Conservation (phyloP, 768 basidiomycete species). For the Mrakia frigida region DNA sequence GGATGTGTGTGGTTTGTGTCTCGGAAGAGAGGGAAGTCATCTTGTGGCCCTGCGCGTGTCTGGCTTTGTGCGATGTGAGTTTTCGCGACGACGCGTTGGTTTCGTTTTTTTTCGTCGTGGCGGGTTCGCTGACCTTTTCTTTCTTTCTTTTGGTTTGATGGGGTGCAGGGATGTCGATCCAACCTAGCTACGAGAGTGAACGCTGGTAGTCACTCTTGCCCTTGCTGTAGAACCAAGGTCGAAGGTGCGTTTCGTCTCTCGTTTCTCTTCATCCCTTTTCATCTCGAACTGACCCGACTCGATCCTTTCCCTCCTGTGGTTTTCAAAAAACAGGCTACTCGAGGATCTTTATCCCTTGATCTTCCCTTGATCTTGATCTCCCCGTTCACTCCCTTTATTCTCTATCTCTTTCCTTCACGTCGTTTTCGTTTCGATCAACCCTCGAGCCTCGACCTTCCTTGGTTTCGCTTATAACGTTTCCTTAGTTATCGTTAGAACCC, state of each 20-base stretch:
- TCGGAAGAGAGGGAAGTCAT: conserved; percentile 18
- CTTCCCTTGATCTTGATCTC: neutral
- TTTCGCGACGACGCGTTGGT: neutral
- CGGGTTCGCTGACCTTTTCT: neutral
- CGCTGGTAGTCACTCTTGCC: conserved; percentile 7
- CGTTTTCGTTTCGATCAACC: neutral
- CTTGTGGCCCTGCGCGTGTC: conserved; percentile 10
- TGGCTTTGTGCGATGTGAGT: conserved; percentile 20
- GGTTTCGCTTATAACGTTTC: no score
- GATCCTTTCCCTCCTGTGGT: neutral
- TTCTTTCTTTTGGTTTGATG: no score
- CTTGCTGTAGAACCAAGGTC: conserved; percentile 13
- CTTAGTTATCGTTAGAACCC: no score
- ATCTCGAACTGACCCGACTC: no score
- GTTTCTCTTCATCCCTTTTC: no score
- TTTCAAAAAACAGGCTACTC: conserved; percentile 1
- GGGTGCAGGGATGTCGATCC: neutral
- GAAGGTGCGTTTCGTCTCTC: neutral
- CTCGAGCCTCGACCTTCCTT: neutral
- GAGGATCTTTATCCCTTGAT: conserved; percentile 18
- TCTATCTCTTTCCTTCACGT: neutral
- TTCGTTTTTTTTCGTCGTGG: neutral
- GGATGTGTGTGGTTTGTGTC: conserved; percentile 23
- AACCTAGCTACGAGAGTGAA: conserved; percentile 12
- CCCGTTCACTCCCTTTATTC: no score